Evolutionary conservation across 345 rosid species (phyloP).

Genomic region (Salix caprea): DNA sequence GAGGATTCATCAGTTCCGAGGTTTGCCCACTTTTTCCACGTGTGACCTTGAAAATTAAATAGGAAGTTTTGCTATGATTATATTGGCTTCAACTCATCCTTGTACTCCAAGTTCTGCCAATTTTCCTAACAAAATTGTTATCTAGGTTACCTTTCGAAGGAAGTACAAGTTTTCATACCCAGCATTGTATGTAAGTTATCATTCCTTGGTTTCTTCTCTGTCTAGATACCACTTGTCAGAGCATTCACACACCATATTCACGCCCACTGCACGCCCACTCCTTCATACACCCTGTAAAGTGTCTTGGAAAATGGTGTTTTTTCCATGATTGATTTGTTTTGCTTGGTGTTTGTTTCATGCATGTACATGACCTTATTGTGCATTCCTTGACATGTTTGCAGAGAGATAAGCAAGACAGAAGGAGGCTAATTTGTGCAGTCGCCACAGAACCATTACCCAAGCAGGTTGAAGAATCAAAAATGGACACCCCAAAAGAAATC

Average conservation of each 20-base stretch:
- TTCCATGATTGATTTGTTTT: not conserved
- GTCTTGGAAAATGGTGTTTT: not conserved
- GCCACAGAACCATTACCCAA: constrained; percentile 62
- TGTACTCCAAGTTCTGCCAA: not conserved
- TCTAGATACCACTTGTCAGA: not conserved
- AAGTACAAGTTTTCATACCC: constrained; percentile 33
- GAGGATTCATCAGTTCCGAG: constrained; percentile 46
- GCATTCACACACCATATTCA: not conserved
- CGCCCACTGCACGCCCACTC: too few species aligned
- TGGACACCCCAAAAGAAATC: constrained; percentile 85
- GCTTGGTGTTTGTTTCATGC: constrained; percentile 8
- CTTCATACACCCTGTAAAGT: too few species aligned
- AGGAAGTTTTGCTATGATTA: not conserved
- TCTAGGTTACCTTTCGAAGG: constrained; percentile 45
- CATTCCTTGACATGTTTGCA: constrained; percentile 26
- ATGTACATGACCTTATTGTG: not conserved
- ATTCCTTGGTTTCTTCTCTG: not conserved
- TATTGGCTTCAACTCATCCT: not conserved
- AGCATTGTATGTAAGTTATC: constrained; percentile 42
- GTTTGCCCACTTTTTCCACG: constrained; percentile 32
- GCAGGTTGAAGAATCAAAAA: constrained; percentile 56
- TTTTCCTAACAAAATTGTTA: not conserved
- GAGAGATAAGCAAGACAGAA: constrained; percentile 48
- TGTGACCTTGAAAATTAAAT: not conserved
- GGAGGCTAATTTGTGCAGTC: constrained; percentile 69